Percentiles rank a stretch among this genome's conserved stretches.
These are phyloP conservation scores for Pisolithus thermaeus DNA, from an alignment of 1,284 basidiomycete genomes.

Conservation along the genomic window DNA sequence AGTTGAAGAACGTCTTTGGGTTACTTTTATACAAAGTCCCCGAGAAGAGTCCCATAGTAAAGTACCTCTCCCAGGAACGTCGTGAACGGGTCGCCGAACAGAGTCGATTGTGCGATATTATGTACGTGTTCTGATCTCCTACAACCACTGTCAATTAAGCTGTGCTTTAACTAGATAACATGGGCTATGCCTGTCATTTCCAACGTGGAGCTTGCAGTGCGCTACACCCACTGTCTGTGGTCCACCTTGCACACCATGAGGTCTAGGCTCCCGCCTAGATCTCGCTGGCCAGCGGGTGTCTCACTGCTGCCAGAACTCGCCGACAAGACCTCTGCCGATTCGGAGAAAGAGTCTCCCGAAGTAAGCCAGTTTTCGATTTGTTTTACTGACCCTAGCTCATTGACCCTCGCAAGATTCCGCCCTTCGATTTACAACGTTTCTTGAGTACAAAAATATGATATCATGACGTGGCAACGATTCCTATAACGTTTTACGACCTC, in stretches of 20 bases:
- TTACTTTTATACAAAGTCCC: constrained; percentile 74
- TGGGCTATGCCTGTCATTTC: constrained; percentile 49
- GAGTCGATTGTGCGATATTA: constrained; percentile 79
- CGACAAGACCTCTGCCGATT: constrained; percentile 11
- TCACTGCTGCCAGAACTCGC: constrained; percentile 8
- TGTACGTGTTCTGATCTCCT: constrained; percentile 40
- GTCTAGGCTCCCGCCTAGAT: constrained; percentile 40
- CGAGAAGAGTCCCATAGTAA: constrained; percentile 60
- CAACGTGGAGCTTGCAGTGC: constrained; percentile 52
- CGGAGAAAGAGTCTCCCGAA: constrained; percentile 25
- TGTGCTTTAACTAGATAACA: constrained; percentile 39
- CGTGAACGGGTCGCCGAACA: constrained; percentile 79
- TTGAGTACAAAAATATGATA: constrained; percentile 37
- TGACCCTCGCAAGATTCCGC: not conserved
- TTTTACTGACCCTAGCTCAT: not conserved
- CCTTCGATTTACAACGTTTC: constrained; percentile 45
- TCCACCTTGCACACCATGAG: constrained; percentile 44
- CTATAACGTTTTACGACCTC: no score
- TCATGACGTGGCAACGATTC: constrained; percentile 2
- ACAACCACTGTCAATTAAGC: constrained; percentile 1
- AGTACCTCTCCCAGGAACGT: constrained; percentile 67
- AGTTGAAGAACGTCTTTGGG: constrained; percentile 67
- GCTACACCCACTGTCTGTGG: constrained; percentile 59
- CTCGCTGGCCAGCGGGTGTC: constrained; percentile 37
- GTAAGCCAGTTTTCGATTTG: constrained; percentile 10